A percentile compares a stretch with the other conserved stretches of the same genome.
Evolutionary conservation across 108 stramenopile genomes (phyloP).

Genomic region (Conticribra guillardii): DNA sequence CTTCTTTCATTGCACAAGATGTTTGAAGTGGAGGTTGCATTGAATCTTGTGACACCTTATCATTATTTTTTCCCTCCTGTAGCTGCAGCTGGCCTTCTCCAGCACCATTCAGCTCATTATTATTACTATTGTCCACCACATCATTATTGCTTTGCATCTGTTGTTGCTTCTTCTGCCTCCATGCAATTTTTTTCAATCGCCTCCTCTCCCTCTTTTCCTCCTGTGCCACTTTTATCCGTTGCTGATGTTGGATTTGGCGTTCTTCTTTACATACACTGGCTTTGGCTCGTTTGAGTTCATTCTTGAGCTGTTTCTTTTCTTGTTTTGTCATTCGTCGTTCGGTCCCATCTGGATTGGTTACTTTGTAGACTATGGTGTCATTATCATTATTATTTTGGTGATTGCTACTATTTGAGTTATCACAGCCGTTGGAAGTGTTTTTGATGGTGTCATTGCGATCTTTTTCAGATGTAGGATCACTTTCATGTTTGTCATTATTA

Average conservation of each 20-base stretch:
- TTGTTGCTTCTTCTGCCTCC: conserved; percentile 5
- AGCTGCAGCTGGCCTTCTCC: too few species aligned
- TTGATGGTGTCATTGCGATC: conserved; percentile 2
- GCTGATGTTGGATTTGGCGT: conserved; percentile 25
- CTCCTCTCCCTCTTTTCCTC: conserved; percentile 39
- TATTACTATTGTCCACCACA: not conserved
- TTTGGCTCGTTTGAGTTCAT: conserved; percentile 46
- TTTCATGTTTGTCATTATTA: too few species aligned
- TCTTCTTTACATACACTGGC: conserved; percentile 27
- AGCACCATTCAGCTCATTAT: too few species aligned
- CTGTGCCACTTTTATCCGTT: conserved; percentile 26
- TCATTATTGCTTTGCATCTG: conserved; percentile 1
- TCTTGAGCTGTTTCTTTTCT: conserved; percentile 72
- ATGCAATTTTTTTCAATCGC: conserved; percentile 18
- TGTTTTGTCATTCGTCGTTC: conserved; percentile 78
- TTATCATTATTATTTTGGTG: conserved; percentile 8
- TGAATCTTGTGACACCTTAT: too few species aligned
- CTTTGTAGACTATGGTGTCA: conserved; percentile 60
- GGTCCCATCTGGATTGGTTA: conserved; percentile 58
- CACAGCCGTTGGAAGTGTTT: not conserved
- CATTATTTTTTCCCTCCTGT: not conserved
- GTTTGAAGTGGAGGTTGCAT: not conserved
- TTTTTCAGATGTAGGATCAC: not conserved
- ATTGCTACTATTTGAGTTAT: not conserved
- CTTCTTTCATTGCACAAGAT: not conserved